A percentile compares a stretch with the other conserved stretches of the same genome.
These are phyloP conservation scores for Pseudonitzschia multiseries DNA, from an alignment of 108 stramenopile genomes.

Conservation along the genomic window DNA sequence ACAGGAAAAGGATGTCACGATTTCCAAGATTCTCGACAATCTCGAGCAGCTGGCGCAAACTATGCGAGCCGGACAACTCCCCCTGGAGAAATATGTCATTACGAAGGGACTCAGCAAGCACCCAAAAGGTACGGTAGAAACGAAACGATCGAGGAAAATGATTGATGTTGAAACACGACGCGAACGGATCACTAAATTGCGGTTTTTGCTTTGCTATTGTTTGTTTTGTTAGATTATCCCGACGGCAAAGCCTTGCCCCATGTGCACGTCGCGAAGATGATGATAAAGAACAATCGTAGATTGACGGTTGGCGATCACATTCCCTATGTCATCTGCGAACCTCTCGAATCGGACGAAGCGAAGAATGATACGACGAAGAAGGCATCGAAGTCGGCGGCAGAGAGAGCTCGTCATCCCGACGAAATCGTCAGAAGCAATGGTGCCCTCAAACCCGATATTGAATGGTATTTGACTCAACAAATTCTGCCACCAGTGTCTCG, in stretches of 20 bases:
- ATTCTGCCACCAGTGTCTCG: conserved; percentile 96
- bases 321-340: conserved; percentile 92
- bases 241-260: conserved; percentile 96
- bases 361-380: conserved; percentile 23
- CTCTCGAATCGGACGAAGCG: conserved; percentile 39
- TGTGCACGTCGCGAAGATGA: conserved; percentile 94
- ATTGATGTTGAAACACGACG: not conserved
- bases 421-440: conserved; percentile 87
- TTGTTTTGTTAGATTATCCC: conserved; percentile 80
- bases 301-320: conserved; percentile 99
- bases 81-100: conserved; percentile 92
- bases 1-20: conserved; percentile 83
- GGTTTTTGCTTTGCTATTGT: too few species aligned
- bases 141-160: not conserved
- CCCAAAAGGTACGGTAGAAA: conserved; percentile 51
- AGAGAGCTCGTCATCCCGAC: conserved; percentile 93
- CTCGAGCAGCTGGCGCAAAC: conserved; percentile 85
- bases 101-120: conserved; percentile 99
- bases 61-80: conserved; percentile 85
- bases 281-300: conserved; percentile 88
- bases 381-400: conserved; percentile 59
- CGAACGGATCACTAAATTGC: too few species aligned
- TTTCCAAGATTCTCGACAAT: conserved; percentile 87
- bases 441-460: conserved; percentile 81
- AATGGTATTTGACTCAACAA: conserved; percentile 98